These are phyloP conservation scores for Colletotrichum lini DNA, from an alignment of 2,329 filamentous ascomycete genomes.

Conservation along the genomic window DNA sequence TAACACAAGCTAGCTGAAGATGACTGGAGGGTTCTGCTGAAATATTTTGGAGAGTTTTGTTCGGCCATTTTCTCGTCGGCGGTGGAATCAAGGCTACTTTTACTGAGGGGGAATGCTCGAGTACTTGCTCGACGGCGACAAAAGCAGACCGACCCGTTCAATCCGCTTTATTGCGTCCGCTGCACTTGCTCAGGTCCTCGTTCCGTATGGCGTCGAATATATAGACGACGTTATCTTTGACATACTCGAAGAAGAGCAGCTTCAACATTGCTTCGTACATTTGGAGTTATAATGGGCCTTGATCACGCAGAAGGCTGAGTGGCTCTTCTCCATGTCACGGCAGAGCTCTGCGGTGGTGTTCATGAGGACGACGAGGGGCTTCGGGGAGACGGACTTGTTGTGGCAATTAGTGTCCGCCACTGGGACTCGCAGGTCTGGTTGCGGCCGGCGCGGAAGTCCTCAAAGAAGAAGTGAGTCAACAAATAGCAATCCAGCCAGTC, in stretches of 20 bases:
- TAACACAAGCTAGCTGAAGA: neutral
- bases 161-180: slow-evolving; percentile 10
- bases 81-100: neutral
- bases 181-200: slow-evolving; percentile 6
- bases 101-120: neutral
- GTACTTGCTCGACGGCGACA: neutral
- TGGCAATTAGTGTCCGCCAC: slow-evolving; percentile 17
- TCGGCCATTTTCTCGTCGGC: neutral
- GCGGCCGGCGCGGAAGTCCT: slow-evolving; percentile 15
- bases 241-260: slow-evolving; percentile 12
- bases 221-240: slow-evolving; percentile 14
- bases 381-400: slow-evolving; percentile 24
- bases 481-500: slow-evolving; percentile 8
- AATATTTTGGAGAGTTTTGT: neutral
- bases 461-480: slow-evolving; percentile 11
- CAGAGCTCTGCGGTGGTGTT: slow-evolving; percentile 16
- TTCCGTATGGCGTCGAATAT: neutral
- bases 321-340: slow-evolving; percentile 16
- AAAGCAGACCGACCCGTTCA: slow-evolving; percentile 2
- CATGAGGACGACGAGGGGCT: slow-evolving; percentile 7
- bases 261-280: slow-evolving; percentile 14
- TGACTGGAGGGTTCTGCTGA: neutral
- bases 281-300: neutral
- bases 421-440: slow-evolving; percentile 7
- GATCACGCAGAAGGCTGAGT: neutral